Base-by-base conservation (phyloP, 2,329 filamentous ascomycete species). In the Incumbomyces delicatus region DNA sequence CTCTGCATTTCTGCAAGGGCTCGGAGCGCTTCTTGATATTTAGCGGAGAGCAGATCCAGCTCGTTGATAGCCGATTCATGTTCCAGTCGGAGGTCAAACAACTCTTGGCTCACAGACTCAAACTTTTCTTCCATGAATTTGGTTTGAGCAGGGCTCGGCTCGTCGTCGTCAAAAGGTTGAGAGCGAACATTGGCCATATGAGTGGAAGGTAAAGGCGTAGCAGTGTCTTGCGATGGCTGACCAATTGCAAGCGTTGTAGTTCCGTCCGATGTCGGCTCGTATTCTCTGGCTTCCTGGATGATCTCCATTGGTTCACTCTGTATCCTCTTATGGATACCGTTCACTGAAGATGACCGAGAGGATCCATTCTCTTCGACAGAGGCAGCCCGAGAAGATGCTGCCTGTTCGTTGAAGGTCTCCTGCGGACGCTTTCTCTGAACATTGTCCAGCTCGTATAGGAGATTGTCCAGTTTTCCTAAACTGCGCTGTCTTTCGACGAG, bases 401-500 rank as follows among this genome's bases (percentile, higher is more conserved):
- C 50, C 6, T 57, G 50, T 7, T 42, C 40, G n/a, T 42, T 5
- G 3, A 33, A 14, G 29, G 8, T 27, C 40, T 33, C 40, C 3
- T 35, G 42, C 22, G 29, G 35, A 22, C 69, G 70, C 47, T 81
- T 77, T 48, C 80, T 73, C 43, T 85, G 81, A 41, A 87, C 78
- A 53, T 83, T 75, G 59, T 96, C 92, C 8, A 96, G 76, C 60
- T 98, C 92, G 57, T 94, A 82, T 0, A 98, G 77, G 6, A 98
- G 76, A 44, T 85, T 94, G 62, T 98, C 92, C 2, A 98, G 77
- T 65, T 95, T 94, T 34, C 92, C 92, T 2, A 98, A 78, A 62
- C 89, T 95, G 50, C 92, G 79, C 65, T 98, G 92, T 41, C 94
- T 85, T 65, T 96, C 90, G 43, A 98, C 81, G 6, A 98, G 87